Evolutionary conservation across 352 stramenopile species (phyloP), one percentile per base, ranked within the genome.

Genomic region (Phytophthora tentaculata): DNA sequence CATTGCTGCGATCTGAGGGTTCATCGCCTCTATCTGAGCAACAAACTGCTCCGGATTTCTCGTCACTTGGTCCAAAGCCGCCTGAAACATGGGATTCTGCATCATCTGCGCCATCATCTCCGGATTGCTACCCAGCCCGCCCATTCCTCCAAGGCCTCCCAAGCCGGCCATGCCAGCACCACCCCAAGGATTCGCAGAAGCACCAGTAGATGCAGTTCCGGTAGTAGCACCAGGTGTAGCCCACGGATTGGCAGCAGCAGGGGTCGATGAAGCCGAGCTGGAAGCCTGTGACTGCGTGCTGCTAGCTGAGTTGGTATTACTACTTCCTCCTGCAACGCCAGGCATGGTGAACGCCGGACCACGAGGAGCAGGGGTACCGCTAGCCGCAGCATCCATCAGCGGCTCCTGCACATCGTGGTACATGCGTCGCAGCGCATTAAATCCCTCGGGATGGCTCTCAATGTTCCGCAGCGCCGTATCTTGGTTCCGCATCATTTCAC

Each of bases 391-490:
- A 44, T 99, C 94, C 83, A 99, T 94, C 50, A 99, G 89, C 3
- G 97, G 96, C 69, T 98, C 97, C 67, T 99, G 96, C 13, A 98
- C 95, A 50, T 97, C 91, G 32, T 95, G 86, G 68, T 97, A 98
- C 89, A 98, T 97, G 45, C 92, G 85, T 20, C 91, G 87, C n/a
- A 99, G 76, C 1, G 97, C 97, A 71, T 97, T 98, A 73, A 99
- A 99, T 32, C 97, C 97, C 44, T 98, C 97, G 0, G 97, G 97
- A 51, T 99, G 95, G 67, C 97, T 99, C 77, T 99, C 96, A 61
- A 99, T 96, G 74, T 99, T 97, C 47, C 87, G 89, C 80, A 99
- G 86, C 17, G 97, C 97, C 49, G 98, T 96, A 81, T 99, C 97
- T 72, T 99, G 97, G 77, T 86, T 97, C 5, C 97, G 87, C 96